phyloP scores from a whole-genome alignment of 768 basidiomycete species.

The Tylopilus plumbeoviolaceoides region DNA sequence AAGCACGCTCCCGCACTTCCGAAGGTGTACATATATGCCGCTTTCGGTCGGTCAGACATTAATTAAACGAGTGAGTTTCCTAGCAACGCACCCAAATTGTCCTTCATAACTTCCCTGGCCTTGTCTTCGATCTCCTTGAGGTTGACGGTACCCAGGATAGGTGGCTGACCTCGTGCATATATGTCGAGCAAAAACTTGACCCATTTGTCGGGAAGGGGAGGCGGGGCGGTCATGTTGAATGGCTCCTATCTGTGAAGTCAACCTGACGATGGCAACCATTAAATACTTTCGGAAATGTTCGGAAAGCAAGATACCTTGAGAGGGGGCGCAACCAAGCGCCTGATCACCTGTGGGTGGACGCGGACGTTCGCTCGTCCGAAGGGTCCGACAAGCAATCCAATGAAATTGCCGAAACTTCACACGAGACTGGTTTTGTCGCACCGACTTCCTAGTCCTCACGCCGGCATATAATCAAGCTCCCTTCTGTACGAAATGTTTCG shows the following conservation, averaged over 20 bases:
- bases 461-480: too few species aligned
- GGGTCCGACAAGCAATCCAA: too few species aligned
- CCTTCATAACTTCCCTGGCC: slow-evolving; percentile 59
- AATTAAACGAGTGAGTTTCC: not conserved
- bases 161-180: slow-evolving; percentile 17
- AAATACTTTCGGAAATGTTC: too few species aligned
- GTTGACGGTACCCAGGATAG: slow-evolving; percentile 52
- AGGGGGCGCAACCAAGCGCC: too few species aligned
- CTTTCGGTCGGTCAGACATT: slow-evolving; percentile 32
- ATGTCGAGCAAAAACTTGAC: slow-evolving; percentile 20
- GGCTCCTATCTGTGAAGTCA: not conserved
- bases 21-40: slow-evolving; percentile 68
- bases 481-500: too few species aligned
- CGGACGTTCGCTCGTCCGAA: too few species aligned
- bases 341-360: too few species aligned
- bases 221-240: slow-evolving; percentile 15
- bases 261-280: too few species aligned
- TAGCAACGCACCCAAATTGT: slow-evolving; percentile 44
- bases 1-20: slow-evolving; percentile 71
- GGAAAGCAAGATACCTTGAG: too few species aligned
- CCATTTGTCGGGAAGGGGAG: slow-evolving; percentile 25
- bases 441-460: too few species aligned
- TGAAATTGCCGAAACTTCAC: too few species aligned
- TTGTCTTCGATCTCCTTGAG: slow-evolving; percentile 62
- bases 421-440: too few species aligned